Evolutionary conservation across 768 basidiomycete species (phyloP).

Genomic region (Lactarius akahatsu): DNA sequence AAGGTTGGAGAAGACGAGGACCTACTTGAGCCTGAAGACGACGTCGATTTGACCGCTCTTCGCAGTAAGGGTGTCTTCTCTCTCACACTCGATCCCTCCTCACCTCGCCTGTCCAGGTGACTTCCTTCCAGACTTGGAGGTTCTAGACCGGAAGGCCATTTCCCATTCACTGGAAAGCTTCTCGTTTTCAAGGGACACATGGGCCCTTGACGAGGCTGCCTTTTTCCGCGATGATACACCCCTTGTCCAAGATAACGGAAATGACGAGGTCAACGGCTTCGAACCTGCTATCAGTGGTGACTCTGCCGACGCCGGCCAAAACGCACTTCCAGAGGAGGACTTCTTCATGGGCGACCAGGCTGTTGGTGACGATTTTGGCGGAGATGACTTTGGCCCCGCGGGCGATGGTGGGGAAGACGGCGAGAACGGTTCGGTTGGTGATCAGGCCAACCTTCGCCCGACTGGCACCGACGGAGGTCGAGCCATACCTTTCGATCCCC

Average conservation of each 20-base stretch:
- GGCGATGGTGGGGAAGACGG: constrained; percentile 37
- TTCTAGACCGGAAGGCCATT: constrained; percentile 68
- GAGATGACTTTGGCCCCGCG: constrained; percentile 30
- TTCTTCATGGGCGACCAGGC: constrained; percentile 68
- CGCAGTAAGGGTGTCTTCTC: constrained; percentile 46
- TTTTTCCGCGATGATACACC: constrained; percentile 58
- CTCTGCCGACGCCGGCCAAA: constrained; percentile 41
- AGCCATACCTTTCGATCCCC: constrained; percentile 83
- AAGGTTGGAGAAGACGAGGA: constrained; percentile 70
- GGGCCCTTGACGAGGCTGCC: constrained; percentile 59
- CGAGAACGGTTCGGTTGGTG: constrained; percentile 43
- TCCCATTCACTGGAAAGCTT: constrained; percentile 80
- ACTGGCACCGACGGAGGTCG: constrained; percentile 52
- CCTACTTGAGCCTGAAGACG: constrained; percentile 65
- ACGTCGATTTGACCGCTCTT: constrained; percentile 62
- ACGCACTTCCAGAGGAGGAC: constrained; percentile 49
- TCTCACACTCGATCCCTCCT: constrained; percentile 9
- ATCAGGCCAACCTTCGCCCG: constrained; percentile 41
- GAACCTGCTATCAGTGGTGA: constrained; percentile 41
- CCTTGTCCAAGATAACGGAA: constrained; percentile 43
- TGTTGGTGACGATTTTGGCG: constrained; percentile 47
- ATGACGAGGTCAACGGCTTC: constrained; percentile 39
- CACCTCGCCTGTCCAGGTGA: constrained; percentile 45
- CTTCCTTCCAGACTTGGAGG: constrained; percentile 69
- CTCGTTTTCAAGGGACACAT: constrained; percentile 71